Evolutionary conservation across 768 basidiomycete species (phyloP).

Genomic region (Macrolepiota albuminosa): DNA sequence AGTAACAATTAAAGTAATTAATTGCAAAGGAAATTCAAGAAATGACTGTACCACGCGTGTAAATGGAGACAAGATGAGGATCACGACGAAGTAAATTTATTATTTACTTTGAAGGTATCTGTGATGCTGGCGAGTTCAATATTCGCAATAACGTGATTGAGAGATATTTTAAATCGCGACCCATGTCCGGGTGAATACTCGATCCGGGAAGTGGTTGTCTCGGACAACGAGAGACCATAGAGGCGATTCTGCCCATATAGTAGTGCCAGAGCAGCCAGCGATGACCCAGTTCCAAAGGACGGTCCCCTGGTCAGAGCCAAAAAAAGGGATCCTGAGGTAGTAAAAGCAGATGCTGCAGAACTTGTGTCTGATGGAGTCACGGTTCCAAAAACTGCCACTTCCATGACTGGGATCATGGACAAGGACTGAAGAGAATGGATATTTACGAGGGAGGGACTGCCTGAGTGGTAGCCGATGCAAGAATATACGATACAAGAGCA

Average conservation of each 20-base stretch:
- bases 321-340: slow-evolving; percentile 49
- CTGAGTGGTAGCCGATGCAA: slow-evolving; percentile 25
- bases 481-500: slow-evolving; percentile 45
- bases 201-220: slow-evolving; percentile 42
- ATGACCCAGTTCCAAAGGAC: slow-evolving; percentile 54
- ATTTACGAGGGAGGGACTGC: slow-evolving; percentile 36
- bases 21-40: not conserved
- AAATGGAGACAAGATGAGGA: slow-evolving; percentile 4
- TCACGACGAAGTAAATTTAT: slow-evolving; percentile 27
- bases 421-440: slow-evolving; percentile 36
- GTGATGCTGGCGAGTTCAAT: slow-evolving; percentile 43
- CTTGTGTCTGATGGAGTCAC: slow-evolving; percentile 43
- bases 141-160: slow-evolving; percentile 23
- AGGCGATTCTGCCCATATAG: slow-evolving; percentile 52
- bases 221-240: slow-evolving; percentile 45
- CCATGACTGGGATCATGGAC: slow-evolving; percentile 45
- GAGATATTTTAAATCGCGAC: slow-evolving; percentile 32
- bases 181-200: slow-evolving; percentile 47
- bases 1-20: slow-evolving; percentile 6
- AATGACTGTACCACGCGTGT: not conserved
- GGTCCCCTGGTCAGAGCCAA: slow-evolving; percentile 48
- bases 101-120: slow-evolving; percentile 28
- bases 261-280: slow-evolving; percentile 26
- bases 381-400: slow-evolving; percentile 62
- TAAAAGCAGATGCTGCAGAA: slow-evolving; percentile 46